phyloP scores from a whole-genome alignment of 2,329 filamentous ascomycete genomes.

The Ascocoryne sarcoides region DNA sequence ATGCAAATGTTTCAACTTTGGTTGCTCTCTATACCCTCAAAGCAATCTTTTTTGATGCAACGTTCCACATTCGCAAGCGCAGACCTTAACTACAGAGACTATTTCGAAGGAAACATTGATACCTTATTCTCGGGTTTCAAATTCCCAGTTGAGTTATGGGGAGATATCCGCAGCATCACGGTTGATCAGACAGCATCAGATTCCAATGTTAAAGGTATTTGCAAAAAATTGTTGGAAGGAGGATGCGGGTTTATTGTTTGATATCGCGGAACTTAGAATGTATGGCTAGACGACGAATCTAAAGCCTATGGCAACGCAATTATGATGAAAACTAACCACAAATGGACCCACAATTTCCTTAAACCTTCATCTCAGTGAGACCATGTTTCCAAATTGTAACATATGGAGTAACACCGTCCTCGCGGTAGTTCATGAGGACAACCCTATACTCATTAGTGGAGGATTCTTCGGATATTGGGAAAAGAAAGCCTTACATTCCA shows the following conservation, averaged over 20 bases:
- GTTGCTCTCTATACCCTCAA: too few species aligned
- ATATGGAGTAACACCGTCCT: constrained; percentile 87
- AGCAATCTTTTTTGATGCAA: too few species aligned
- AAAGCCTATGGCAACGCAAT: background rate
- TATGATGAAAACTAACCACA: background rate
- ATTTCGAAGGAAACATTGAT: too few species aligned
- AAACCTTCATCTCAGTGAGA: constrained; percentile 84
- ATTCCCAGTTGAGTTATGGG: too few species aligned
- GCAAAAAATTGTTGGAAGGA: background rate
- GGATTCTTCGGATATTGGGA: constrained; percentile 3
- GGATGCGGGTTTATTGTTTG: background rate
- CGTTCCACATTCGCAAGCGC: too few species aligned
- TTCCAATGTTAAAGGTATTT: too few species aligned
- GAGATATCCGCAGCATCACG: too few species aligned
- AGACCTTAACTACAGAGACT: too few species aligned
- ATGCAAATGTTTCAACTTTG: too few species aligned
- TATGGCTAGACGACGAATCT: background rate
- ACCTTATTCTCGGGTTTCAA: too few species aligned
- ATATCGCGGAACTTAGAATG: background rate
- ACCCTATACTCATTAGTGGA: constrained; percentile 45
- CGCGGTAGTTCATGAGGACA: constrained; percentile 92
- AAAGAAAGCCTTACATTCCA: constrained; percentile 58
- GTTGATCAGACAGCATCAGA: too few species aligned
- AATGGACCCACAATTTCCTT: constrained; percentile 31
- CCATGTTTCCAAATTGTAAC: constrained; percentile 95